A percentile compares a stretch with the other conserved stretches of the same genome.
phyloP scores from a whole-genome alignment of 2,329 filamentous ascomycete species.

The Phaeosphaeria sp. region DNA sequence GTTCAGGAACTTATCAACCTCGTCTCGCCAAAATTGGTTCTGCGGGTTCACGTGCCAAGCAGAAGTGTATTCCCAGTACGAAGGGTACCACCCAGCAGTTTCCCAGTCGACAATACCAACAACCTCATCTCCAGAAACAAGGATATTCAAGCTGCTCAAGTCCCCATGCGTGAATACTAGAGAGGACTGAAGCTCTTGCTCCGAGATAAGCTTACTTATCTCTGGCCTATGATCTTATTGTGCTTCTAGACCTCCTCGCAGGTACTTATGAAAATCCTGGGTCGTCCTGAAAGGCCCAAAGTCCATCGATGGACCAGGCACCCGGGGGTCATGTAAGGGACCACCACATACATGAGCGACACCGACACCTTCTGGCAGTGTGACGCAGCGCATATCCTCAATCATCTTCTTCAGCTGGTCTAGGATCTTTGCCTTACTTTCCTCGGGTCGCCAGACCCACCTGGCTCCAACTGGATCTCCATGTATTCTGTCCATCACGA shows the following conservation, averaged over 20 bases:
- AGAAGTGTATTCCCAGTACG: conserved; percentile 55
- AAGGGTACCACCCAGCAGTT: too few species aligned
- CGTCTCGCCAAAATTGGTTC: conserved; percentile 38
- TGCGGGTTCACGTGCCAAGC: conserved; percentile 49
- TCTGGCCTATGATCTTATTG: conserved; percentile 13
- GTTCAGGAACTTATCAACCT: conserved; percentile 16
- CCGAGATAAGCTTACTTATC: conserved; percentile 8
- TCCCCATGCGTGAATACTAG: conserved; percentile 61
- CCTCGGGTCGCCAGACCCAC: conserved; percentile 21
- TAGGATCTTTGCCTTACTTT: conserved; percentile 15
- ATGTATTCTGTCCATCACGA: conserved; percentile 54
- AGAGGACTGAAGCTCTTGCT: conserved; percentile 35
- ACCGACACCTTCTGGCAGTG: conserved; percentile 12
- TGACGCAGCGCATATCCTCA: conserved; percentile 21
- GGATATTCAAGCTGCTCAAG: conserved; percentile 54
- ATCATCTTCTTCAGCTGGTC: conserved; percentile 23
- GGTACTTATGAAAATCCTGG: conserved; percentile 48
- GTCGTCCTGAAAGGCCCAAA: conserved; percentile 45
- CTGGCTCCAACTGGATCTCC: conserved; percentile 30
- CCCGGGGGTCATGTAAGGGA: conserved; percentile 34
- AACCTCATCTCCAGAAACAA: conserved; percentile 50
- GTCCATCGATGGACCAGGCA: conserved; percentile 19
- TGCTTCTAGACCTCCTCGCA: conserved; percentile 37
- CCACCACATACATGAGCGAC: conserved; percentile 21
- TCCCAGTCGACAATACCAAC: conserved; percentile 57